phyloP scores from a whole-genome alignment of 2,329 filamentous ascomycete genomes.

The Botrytis aclada region DNA sequence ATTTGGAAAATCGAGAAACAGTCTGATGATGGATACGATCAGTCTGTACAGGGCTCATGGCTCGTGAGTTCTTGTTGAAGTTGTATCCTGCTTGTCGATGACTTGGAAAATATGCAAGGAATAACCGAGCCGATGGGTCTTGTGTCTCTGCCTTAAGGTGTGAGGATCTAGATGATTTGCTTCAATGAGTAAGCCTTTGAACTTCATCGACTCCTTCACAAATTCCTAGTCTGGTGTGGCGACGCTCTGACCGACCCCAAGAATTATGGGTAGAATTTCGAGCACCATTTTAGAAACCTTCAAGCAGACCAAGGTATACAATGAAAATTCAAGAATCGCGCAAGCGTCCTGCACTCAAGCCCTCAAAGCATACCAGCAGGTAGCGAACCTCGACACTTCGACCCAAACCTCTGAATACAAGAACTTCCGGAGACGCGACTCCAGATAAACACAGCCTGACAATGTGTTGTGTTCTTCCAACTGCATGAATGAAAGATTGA shows the following conservation, averaged over 20 bases:
- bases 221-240: background rate
- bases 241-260: background rate
- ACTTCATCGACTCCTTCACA: background rate
- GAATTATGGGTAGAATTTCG: background rate
- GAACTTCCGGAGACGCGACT: too few relatives aligned
- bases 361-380: background rate
- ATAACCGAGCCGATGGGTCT: background rate
- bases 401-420: background rate
- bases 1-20: background rate
- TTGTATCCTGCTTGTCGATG: background rate
- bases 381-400: background rate
- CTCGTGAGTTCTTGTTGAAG: background rate
- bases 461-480: background rate
- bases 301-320: background rate
- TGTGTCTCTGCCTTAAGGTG: background rate
- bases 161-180: background rate
- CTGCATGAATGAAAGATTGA: conserved; percentile 75
- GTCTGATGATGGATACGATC: background rate
- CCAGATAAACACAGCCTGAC: background rate
- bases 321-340: background rate
- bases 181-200: background rate
- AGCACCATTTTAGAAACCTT: background rate
- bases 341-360: background rate
- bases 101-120: background rate
- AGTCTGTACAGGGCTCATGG: background rate